These are phyloP conservation scores for Vitis rotundifolia DNA, from an alignment of 164 flowering plant species.

Conservation along the genomic window DNA sequence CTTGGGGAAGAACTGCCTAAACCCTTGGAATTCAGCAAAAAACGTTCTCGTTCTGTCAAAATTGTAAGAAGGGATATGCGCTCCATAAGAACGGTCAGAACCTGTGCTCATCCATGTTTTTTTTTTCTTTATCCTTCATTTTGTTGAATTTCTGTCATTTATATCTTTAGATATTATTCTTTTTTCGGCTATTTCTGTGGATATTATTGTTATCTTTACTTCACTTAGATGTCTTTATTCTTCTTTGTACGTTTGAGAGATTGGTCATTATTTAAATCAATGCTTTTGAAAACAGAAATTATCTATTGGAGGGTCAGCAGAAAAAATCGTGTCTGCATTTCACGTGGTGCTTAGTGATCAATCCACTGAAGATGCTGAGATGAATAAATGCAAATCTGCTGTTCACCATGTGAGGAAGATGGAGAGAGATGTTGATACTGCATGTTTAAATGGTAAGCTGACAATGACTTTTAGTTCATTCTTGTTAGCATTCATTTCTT, in stretches of 20 bases:
- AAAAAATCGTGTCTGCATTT: slow-evolving; percentile 89
- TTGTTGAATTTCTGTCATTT: neutral
- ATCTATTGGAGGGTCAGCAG: slow-evolving; percentile 78
- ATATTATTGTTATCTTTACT: neutral
- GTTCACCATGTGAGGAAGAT: slow-evolving; percentile 70
- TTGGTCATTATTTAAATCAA: slow-evolving; percentile 10
- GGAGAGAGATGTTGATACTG: slow-evolving; percentile 79
- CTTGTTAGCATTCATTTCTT: neutral
- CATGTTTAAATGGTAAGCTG: slow-evolving; percentile 61
- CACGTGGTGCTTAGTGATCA: slow-evolving; percentile 72
- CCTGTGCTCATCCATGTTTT: neutral
- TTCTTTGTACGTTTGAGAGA: neutral
- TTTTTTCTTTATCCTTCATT: neutral
- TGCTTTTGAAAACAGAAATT: slow-evolving; percentile 57
- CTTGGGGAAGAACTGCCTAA: slow-evolving; percentile 74
- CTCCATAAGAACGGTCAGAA: slow-evolving; percentile 78
- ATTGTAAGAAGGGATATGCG: slow-evolving; percentile 80
- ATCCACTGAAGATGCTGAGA: slow-evolving; percentile 61
- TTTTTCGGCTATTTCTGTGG: neutral
- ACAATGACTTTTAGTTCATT: neutral
- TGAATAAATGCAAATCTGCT: slow-evolving; percentile 79
- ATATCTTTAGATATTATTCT: neutral
- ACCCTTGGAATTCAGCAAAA: slow-evolving; percentile 73
- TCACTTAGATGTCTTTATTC: neutral
- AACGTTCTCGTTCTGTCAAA: slow-evolving; percentile 75